Evolutionary conservation across 169 alveolate species (phyloP).

Genomic region (Plasmodium billcollinsi): DNA sequence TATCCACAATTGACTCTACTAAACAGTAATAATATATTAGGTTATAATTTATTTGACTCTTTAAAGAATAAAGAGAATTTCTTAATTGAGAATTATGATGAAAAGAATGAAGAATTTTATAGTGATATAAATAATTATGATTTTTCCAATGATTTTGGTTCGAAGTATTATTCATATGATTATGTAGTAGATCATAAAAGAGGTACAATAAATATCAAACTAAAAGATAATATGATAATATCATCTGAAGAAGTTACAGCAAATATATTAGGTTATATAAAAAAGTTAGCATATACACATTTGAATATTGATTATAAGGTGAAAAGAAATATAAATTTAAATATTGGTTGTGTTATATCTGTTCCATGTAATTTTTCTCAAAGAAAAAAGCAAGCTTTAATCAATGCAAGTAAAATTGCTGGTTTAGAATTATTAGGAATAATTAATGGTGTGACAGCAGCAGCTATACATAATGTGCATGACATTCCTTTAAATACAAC

Average conservation of each 20-base stretch:
- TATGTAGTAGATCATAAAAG: constrained; percentile 64
- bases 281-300: constrained; percentile 79
- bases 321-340: constrained; percentile 39
- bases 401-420: constrained; percentile 84
- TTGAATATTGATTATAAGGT: constrained; percentile 77
- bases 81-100: constrained; percentile 40
- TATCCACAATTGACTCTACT: constrained; percentile 49
- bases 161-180: constrained; percentile 69
- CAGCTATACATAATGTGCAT: constrained; percentile 80
- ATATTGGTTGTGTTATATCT: constrained; percentile 81
- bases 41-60: constrained; percentile 32
- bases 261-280: constrained; percentile 83
- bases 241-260: constrained; percentile 83
- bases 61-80: constrained; percentile 56
- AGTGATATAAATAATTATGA: constrained; percentile 32
- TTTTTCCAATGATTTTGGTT: constrained; percentile 14
- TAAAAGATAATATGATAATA: constrained; percentile 79
- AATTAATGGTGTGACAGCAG: constrained; percentile 86
- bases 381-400: constrained; percentile 80
- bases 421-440: constrained; percentile 81
- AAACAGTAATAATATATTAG: constrained; percentile 69
- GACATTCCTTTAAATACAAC: constrained; percentile 83
- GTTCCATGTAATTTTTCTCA: constrained; percentile 86
- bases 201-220: constrained; percentile 77
- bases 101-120: constrained; percentile 42